A percentile compares a stretch with the other conserved stretches of the same genome.
Evolutionary conservation across 1,284 basidiomycete genomes (phyloP).

Genomic region (Austroboletus niveus): DNA sequence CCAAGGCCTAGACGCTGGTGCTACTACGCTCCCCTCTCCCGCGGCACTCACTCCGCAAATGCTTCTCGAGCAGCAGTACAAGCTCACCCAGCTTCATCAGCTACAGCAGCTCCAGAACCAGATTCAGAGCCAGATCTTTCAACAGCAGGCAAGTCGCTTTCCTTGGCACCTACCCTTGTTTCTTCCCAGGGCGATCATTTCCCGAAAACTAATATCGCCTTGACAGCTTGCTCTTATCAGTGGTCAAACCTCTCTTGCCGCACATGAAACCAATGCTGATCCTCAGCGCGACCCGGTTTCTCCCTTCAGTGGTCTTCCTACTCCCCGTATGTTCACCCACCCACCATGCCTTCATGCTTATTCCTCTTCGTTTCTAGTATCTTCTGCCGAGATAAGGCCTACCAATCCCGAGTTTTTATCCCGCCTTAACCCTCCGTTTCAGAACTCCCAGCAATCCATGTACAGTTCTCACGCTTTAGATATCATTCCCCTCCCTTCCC

Average conservation of each 20-base stretch:
- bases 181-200: conserved; percentile 7
- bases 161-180: neutral
- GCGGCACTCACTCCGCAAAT: conserved; percentile 38
- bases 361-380: conserved; percentile 37
- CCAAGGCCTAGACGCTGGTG: conserved; percentile 35
- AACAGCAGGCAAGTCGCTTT: conserved; percentile 64
- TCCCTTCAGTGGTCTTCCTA: conserved; percentile 63
- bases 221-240: conserved; percentile 71
- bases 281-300: conserved; percentile 36
- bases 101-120: conserved; percentile 77
- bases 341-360: conserved; percentile 9
- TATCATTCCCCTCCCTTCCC: conserved; percentile 24
- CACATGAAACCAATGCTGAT: conserved; percentile 37
- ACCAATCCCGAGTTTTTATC: conserved; percentile 60
- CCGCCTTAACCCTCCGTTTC: conserved; percentile 53
- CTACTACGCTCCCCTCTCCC: conserved; percentile 15
- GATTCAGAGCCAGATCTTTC: conserved; percentile 81
- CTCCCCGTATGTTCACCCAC: conserved; percentile 53
- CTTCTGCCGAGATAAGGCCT: conserved; percentile 65
- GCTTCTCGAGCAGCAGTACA: conserved; percentile 62
- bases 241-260: conserved; percentile 40
- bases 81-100: conserved; percentile 70
- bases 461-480: conserved; percentile 23
- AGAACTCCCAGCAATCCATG: conserved; percentile 31
- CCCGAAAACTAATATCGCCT: conserved; percentile 9